phyloP scores from a whole-genome alignment of 441 rosid species.

The Melastoma candidum region DNA sequence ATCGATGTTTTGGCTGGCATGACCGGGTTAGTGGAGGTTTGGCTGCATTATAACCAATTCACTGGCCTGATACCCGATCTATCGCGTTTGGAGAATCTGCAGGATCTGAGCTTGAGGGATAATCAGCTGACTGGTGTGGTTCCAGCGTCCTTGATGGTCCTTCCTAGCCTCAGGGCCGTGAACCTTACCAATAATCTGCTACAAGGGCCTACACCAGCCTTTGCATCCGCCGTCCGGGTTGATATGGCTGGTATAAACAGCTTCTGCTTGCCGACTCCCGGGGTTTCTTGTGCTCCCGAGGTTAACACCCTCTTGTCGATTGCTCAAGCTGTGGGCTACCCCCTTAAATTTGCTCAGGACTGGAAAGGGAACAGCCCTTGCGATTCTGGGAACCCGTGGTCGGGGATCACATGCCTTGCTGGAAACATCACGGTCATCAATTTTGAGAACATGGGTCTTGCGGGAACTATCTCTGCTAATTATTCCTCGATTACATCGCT shows the following conservation, averaged over 20 bases:
- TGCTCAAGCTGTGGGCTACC: conserved; percentile 4
- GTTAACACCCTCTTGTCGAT: conserved; percentile 3
- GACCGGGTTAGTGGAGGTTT: conserved; percentile 22
- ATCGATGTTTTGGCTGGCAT: conserved; percentile 24
- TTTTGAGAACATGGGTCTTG: conserved; percentile 3
- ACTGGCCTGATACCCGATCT: conserved; percentile 56
- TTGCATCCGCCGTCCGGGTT: conserved; percentile 15
- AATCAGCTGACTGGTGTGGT: conserved; percentile 51
- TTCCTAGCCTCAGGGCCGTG: conserved; percentile 22
- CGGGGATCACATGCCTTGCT: neutral
- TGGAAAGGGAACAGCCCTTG: conserved; percentile 8
- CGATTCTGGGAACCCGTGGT: neutral
- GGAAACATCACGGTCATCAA: conserved; percentile 5
- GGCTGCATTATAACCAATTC: conserved; percentile 30
- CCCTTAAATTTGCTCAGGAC: conserved; percentile 2
- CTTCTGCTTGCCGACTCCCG: conserved; percentile 34
- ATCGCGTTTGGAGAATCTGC: conserved; percentile 25
- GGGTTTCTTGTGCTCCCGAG: conserved; percentile 7
- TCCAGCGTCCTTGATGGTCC: conserved; percentile 26
- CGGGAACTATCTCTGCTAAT: conserved; percentile 1
- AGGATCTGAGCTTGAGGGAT: conserved; percentile 37
- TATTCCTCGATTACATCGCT: neutral
- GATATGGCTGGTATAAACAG: conserved; percentile 32
- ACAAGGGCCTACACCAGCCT: conserved; percentile 51
- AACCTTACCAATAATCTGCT: conserved; percentile 38